Evolutionary conservation across 345 rosid genomes (phyloP).

Genomic region (Citrus cavaleriei): DNA sequence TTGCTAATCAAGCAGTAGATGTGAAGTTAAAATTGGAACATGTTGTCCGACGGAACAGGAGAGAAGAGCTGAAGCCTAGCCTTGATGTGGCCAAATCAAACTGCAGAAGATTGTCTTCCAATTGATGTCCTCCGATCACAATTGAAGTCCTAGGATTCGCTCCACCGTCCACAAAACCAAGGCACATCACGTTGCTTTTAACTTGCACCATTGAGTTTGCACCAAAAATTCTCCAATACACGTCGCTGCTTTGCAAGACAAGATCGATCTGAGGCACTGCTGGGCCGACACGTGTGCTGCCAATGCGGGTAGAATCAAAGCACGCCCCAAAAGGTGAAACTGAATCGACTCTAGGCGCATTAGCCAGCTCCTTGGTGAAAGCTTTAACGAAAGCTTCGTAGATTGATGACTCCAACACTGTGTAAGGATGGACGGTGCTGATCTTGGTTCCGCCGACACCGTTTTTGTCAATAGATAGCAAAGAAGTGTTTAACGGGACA

Average conservation of each 20-base stretch:
- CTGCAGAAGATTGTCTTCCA: slow-evolving; percentile 5
- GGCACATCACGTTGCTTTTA: slow-evolving; percentile 15
- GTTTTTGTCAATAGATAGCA: background rate
- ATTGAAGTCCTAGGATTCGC: background rate
- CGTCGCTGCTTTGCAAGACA: slow-evolving; percentile 16
- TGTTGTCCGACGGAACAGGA: background rate
- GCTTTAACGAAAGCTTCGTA: slow-evolving; percentile 2
- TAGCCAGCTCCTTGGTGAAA: slow-evolving; percentile 6
- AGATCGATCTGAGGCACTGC: slow-evolving; percentile 12
- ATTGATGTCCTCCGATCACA: slow-evolving; percentile 21
- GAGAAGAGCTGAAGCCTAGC: background rate
- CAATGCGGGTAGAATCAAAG: background rate
- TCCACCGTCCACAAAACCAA: slow-evolving; percentile 23
- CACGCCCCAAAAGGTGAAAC: slow-evolving; percentile 19
- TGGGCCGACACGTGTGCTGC: slow-evolving; percentile 3
- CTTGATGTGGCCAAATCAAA: background rate
- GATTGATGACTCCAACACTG: slow-evolving; percentile 11
- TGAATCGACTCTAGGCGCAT: background rate
- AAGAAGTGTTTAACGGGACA: background rate
- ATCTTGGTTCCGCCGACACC: background rate
- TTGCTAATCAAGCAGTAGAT: background rate
- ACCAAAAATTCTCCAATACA: slow-evolving; percentile 20
- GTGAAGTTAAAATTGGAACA: background rate
- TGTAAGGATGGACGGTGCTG: background rate
- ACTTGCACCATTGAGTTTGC: slow-evolving; percentile 26